phyloP scores from a whole-genome alignment of 257 asterid genomes.

The Solanum tarijense region DNA sequence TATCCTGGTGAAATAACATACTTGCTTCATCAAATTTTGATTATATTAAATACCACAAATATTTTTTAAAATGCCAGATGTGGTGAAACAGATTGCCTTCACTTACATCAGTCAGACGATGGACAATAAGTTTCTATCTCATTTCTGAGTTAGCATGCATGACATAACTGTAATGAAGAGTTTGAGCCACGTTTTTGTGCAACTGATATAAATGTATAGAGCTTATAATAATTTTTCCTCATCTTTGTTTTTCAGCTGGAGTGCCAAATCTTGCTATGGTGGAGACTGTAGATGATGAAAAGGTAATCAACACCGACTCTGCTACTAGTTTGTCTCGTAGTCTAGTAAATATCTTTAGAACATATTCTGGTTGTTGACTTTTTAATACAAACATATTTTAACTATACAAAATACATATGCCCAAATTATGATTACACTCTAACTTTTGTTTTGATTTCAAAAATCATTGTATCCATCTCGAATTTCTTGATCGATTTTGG shows the following conservation, averaged over 20 bases:
- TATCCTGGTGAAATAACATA: neutral
- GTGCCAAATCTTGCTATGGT: constrained; percentile 89
- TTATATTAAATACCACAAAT: neutral
- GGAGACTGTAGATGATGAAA: constrained; percentile 91
- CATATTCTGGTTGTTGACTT: neutral
- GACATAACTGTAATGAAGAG: neutral
- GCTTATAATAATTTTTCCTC: neutral
- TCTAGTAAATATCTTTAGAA: neutral
- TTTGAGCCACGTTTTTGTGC: neutral
- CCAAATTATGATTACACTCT: neutral
- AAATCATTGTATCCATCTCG: neutral
- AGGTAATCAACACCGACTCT: constrained; percentile 32
- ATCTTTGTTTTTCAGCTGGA: constrained; percentile 40
- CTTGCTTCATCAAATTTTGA: neutral
- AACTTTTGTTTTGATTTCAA: neutral
- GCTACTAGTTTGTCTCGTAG: neutral
- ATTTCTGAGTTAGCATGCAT: neutral
- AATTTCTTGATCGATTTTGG: neutral
- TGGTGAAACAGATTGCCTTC: neutral
- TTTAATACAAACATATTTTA: neutral
- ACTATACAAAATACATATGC: neutral
- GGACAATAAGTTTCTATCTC: neutral
- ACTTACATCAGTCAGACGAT: neutral
- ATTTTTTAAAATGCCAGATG: neutral
- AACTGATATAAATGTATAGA: neutral